Base-by-base conservation (phyloP, 2,329 filamentous ascomycete genomes). In the Nothophoma quercina region DNA sequence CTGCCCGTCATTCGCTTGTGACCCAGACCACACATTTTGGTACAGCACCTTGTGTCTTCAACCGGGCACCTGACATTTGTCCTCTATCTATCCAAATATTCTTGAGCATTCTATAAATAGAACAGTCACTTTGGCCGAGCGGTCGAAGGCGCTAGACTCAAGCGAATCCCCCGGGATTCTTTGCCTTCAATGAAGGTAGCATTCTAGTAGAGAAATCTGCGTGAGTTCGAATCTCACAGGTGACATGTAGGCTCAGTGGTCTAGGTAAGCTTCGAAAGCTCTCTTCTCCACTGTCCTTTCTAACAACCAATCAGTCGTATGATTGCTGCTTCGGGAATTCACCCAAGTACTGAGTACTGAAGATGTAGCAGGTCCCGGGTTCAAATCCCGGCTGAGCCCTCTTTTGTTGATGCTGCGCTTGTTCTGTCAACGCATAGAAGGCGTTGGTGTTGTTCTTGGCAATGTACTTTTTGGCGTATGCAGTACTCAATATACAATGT, bases 351-450 rank as follows among this genome's bases (percentile, higher is more conserved):
- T 7, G 2, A 48, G 44, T 25, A 41, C 25, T 43, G 43, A 16
- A 22, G 30, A 48, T 53, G 50, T 53, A 28, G 32, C 50, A 53
- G 50, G 50, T 53, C 43, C 50, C 43, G 50, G 43, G 50, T 53
- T 53, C 50, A 53, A 53, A 39, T 53, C 50, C 43, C 50, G 50
- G 50, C 44, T 47, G 44, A 41, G 50, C 50, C 43, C 50, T 8
- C 15, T 18, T 35, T 52, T 46, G 42, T 50, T 26, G 28, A 12
- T 30, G 28, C 15, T 9, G 7, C 13, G n/a, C 13, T 15, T 15
- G 12, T 15, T 7, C 21, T 38, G 2, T n/a, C n/a, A n/a, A n/a
- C n/a, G n/a, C n/a, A n/a, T n/a, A n/a, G n/a, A n/a, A n/a, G n/a
- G n/a, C n/a, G n/a, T n/a, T n/a, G n/a, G n/a, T n/a, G n/a, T n/a